phyloP scores from a whole-genome alignment of 106 monocot species.

The Dioscorea alata region DNA sequence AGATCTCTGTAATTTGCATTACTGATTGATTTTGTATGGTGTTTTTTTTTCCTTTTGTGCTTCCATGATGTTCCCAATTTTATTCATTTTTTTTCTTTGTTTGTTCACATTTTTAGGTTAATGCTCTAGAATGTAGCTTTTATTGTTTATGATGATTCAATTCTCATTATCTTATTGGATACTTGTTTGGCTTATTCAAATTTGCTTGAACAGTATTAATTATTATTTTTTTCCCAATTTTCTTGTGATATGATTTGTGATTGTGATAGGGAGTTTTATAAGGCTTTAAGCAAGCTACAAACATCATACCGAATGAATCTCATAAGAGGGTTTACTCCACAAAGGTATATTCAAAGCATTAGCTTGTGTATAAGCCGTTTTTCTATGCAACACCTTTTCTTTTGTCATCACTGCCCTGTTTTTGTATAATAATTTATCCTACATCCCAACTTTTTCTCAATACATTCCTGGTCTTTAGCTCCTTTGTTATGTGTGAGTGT shows the following conservation, averaged over 20 bases:
- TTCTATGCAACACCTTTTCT: neutral
- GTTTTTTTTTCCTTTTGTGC: too few relatives aligned
- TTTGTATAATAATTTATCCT: neutral
- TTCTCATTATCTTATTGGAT: neutral
- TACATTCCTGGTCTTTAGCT: too few relatives aligned
- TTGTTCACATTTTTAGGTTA: neutral
- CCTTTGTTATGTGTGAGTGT: too few relatives aligned
- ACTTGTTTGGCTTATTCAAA: neutral
- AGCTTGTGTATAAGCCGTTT: too few relatives aligned
- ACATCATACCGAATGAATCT: conserved; percentile 95
- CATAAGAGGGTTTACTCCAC: conserved; percentile 95
- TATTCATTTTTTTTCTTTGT: neutral
- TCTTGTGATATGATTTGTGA: neutral
- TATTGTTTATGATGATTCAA: neutral
- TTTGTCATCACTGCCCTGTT: neutral
- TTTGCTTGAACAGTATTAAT: neutral
- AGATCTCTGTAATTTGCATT: too few relatives aligned
- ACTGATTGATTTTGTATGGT: too few relatives aligned
- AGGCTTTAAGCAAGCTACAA: conserved; percentile 96
- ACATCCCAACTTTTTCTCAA: too few relatives aligned
- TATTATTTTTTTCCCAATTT: neutral
- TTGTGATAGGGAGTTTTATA: conserved; percentile 65
- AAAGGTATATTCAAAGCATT: conserved; percentile 31
- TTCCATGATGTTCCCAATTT: neutral
- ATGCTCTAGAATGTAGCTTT: neutral